Percentiles rank a stretch among this genome's conserved stretches.
phyloP scores from a whole-genome alignment of 371 early-diverging fungal species.

The Mortierella sp. region DNA sequence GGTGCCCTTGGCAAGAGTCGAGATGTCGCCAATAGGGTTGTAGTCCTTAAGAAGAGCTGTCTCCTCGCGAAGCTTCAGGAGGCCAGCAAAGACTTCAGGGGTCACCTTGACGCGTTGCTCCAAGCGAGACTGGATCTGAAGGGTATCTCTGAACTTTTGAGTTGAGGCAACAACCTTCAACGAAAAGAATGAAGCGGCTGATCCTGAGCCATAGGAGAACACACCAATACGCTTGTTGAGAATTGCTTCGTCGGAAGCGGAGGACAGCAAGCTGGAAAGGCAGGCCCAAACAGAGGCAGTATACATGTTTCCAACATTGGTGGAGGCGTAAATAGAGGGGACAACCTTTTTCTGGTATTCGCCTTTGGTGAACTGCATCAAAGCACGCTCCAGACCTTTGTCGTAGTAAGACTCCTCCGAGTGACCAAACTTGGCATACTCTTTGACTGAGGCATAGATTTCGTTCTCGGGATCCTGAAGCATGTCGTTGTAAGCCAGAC shows the following conservation, averaged over 20 bases:
- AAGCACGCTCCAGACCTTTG: slow-evolving; percentile 91
- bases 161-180: slow-evolving; percentile 80
- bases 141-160: slow-evolving; percentile 64
- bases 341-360: slow-evolving; percentile 80
- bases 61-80: slow-evolving; percentile 90
- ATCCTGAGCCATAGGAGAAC: slow-evolving; percentile 98
- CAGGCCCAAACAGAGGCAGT: slow-evolving; percentile 93
- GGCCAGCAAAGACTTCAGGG: slow-evolving; percentile 82
- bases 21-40: slow-evolving; percentile 74
- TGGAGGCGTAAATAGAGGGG: slow-evolving; percentile 85
- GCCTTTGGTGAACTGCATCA: slow-evolving; percentile 81
- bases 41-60: slow-evolving; percentile 87
- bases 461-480: slow-evolving; percentile 77
- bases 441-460: slow-evolving; percentile 68
- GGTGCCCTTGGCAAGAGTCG: slow-evolving; percentile 69
- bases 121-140: slow-evolving; percentile 80
- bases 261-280: slow-evolving; percentile 85
- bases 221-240: slow-evolving; percentile 85
- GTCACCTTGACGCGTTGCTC: slow-evolving; percentile 77
- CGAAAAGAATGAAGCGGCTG: slow-evolving; percentile 94
- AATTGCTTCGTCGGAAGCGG: slow-evolving; percentile 74
- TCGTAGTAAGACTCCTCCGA: slow-evolving; percentile 83
- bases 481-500: slow-evolving; percentile 88
- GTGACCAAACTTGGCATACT: slow-evolving; percentile 51
- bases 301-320: slow-evolving; percentile 98